phyloP scores from a whole-genome alignment of 352 stramenopile species.

The Pythium phragmitis region DNA sequence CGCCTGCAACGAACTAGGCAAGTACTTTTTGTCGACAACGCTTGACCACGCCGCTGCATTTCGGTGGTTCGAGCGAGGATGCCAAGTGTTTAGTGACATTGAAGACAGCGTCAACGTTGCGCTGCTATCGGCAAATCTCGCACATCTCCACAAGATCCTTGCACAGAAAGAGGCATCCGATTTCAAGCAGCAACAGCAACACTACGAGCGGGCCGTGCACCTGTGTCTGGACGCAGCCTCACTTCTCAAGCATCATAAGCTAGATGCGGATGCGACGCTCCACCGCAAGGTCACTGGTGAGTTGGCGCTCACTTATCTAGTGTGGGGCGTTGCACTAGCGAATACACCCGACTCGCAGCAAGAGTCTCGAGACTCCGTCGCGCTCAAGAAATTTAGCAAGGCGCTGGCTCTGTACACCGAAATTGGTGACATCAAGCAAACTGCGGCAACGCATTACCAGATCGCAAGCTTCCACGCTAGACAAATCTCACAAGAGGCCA shows the following conservation, averaged over 20 bases:
- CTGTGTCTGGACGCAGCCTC: constrained; percentile 65
- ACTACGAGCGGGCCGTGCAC: constrained; percentile 62
- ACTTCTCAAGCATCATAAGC: constrained; percentile 66
- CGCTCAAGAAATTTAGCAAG: constrained; percentile 65
- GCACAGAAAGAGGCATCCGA: constrained; percentile 44
- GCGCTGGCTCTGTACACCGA: constrained; percentile 75
- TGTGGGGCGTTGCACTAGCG: constrained; percentile 72
- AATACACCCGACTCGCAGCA: constrained; percentile 22
- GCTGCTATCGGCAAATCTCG: constrained; percentile 74
- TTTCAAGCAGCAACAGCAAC: constrained; percentile 35
- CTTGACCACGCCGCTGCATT: constrained; percentile 58
- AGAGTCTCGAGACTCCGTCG: constrained; percentile 46
- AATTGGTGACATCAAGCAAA: constrained; percentile 67
- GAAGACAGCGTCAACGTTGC: constrained; percentile 86
- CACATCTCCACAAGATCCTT: constrained; percentile 85
- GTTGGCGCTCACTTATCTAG: constrained; percentile 74
- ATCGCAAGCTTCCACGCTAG: constrained; percentile 78
- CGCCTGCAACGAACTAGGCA: constrained; percentile 79
- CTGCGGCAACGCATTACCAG: constrained; percentile 81
- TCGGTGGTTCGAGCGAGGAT: constrained; percentile 76
- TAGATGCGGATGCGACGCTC: constrained; percentile 52
- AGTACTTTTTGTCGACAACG: constrained; percentile 53
- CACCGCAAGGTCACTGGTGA: constrained; percentile 78
- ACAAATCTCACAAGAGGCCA: constrained; percentile 46
- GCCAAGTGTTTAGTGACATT: constrained; percentile 78